phyloP scores from a whole-genome alignment of 1,284 basidiomycete genomes.

The Ganoderma sinense region DNA sequence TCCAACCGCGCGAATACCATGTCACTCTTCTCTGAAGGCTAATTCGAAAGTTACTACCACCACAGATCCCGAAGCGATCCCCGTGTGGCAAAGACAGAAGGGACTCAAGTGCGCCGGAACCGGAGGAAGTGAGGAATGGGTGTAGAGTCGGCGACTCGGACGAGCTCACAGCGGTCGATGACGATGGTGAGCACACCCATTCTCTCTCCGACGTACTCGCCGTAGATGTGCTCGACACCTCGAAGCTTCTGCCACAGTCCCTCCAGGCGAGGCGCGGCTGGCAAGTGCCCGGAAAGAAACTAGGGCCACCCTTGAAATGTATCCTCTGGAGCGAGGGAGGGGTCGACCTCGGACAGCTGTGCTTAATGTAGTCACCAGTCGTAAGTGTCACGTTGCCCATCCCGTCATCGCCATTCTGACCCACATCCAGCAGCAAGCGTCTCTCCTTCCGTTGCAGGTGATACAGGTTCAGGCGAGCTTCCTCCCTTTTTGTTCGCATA shows the following conservation, averaged over 20 bases:
- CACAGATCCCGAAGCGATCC: constrained; percentile 24
- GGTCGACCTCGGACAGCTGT: not conserved
- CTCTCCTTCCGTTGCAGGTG: no score
- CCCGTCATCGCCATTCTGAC: not conserved
- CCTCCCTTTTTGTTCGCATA: not conserved
- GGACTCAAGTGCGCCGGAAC: no score
- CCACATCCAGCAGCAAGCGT: not conserved
- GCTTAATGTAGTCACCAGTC: no score
- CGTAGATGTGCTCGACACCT: not conserved
- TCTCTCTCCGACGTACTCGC: not conserved
- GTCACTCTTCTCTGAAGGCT: no score
- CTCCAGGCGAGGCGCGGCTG: not conserved
- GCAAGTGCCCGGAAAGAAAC: no score
- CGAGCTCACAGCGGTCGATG: not conserved
- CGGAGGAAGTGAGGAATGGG: constrained; percentile 14
- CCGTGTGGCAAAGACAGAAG: constrained; percentile 24
- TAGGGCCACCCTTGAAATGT: no score
- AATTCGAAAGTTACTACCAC: no score
- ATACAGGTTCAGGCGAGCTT: not conserved
- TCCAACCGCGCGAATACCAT: no score
- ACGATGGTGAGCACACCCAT: constrained; percentile 6
- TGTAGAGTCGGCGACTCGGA: not conserved
- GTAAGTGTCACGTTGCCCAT: not conserved
- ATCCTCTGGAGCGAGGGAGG: constrained; percentile 3
- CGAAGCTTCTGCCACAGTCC: not conserved